phyloP scores from a whole-genome alignment of 1,284 basidiomycete species.

The Kalmanozyma brasiliensis region DNA sequence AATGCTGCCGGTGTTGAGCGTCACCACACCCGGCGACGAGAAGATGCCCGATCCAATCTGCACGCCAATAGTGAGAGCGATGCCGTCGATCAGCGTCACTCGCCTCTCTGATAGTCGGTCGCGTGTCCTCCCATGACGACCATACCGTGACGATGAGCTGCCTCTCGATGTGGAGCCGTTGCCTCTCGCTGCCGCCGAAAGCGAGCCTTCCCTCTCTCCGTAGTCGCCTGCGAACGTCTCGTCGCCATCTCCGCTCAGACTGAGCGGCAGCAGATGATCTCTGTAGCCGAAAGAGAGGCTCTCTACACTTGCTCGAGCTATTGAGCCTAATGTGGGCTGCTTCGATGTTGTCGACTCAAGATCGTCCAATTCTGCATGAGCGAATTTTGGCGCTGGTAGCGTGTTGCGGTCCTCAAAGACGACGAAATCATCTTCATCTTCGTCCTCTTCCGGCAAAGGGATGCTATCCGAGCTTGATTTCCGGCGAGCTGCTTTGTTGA shows the following conservation, averaged over 20 bases:
- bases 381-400: slow-evolving; percentile 27
- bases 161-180: slow-evolving; percentile 6
- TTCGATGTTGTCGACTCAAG: slow-evolving; percentile 4
- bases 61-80: slow-evolving; percentile 62
- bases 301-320: slow-evolving; percentile 48
- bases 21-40: slow-evolving; percentile 65
- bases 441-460: slow-evolving; percentile 34
- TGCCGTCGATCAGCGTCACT: slow-evolving; percentile 44
- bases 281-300: slow-evolving; percentile 56
- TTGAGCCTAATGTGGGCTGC: slow-evolving; percentile 6
- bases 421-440: slow-evolving; percentile 59
- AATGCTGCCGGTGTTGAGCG: slow-evolving; percentile 61
- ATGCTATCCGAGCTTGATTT: slow-evolving; percentile 38
- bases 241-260: slow-evolving; percentile 48
- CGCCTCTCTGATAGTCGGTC: slow-evolving; percentile 17
- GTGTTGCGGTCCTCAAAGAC: slow-evolving; percentile 45
- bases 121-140: slow-evolving; percentile 21
- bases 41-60: slow-evolving; percentile 67
- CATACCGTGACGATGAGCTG: not conserved
- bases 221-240: slow-evolving; percentile 50
- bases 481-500: not conserved
- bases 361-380: slow-evolving; percentile 20
- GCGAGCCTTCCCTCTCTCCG: slow-evolving; percentile 46
- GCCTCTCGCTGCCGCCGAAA: slow-evolving; percentile 13
- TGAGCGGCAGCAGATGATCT: slow-evolving; percentile 56